A percentile compares a stretch with the other conserved stretches of the same genome.
Conservation (phyloP, 192 early-diverging fungal genomes). For the Coemansia sp. region DNA sequence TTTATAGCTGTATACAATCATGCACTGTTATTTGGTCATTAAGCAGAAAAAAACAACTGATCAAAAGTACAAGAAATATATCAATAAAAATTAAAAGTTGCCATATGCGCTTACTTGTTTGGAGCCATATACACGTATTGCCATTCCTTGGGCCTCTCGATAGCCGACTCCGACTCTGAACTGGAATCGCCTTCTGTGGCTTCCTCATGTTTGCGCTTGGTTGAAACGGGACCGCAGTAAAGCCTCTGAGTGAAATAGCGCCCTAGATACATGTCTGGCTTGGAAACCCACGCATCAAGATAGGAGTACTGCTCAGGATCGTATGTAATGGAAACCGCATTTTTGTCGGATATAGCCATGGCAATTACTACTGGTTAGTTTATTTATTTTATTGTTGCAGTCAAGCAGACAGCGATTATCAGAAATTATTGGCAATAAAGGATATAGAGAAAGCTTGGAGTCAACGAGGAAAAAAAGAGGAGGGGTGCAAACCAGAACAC, state of each 20-base stretch:
- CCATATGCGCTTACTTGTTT: constrained; percentile 23
- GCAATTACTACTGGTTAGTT: too few species aligned
- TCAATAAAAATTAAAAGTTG: too few species aligned
- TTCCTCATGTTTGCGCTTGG: constrained; percentile 35
- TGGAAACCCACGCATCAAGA: constrained; percentile 14
- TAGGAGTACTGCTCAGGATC: constrained; percentile 27
- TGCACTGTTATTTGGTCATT: too few species aligned
- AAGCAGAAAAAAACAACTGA: too few species aligned
- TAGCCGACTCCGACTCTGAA: background rate
- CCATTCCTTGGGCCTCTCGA: constrained; percentile 18
- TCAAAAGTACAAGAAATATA: too few species aligned
- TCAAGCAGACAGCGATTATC: too few species aligned
- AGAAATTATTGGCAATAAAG: background rate
- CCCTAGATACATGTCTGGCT: constrained; percentile 22
- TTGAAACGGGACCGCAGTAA: constrained; percentile 17
- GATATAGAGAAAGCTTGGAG: background rate
- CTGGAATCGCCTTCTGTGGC: background rate
- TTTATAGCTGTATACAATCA: too few species aligned
- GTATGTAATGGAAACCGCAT: constrained; percentile 21
- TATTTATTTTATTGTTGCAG: too few species aligned
- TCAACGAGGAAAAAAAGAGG: background rate
- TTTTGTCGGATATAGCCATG: constrained; percentile 4
- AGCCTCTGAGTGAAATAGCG: constrained; percentile 33
- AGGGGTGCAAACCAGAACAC: too few species aligned
- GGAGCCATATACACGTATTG: constrained; percentile 39